A percentile compares a stretch with the other conserved stretches of the same genome.
Conservation (phyloP, 1,284 basidiomycete species). For the Microbotryum lychnidis-dioicae region DNA sequence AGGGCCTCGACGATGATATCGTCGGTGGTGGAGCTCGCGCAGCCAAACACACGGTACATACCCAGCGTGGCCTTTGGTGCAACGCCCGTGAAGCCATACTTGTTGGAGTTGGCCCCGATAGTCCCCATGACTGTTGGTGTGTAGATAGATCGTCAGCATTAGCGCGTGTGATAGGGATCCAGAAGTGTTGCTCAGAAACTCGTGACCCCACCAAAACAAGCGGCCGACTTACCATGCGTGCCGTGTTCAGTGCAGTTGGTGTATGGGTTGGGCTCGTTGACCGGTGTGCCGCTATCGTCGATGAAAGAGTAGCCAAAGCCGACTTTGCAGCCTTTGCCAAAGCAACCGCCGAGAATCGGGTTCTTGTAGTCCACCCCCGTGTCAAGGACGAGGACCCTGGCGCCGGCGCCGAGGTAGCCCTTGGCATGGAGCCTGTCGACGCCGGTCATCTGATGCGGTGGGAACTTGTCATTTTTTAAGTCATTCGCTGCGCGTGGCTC, state of each 20-base stretch:
- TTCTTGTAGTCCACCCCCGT: slow-evolving; percentile 37
- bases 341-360: slow-evolving; percentile 55
- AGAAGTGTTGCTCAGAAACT: no score
- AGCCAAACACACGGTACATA: slow-evolving; percentile 26
- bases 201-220: neutral
- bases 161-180: no score
- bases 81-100: slow-evolving; percentile 30
- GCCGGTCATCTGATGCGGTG: slow-evolving; percentile 50
- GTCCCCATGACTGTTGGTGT: slow-evolving; percentile 25
- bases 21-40: slow-evolving; percentile 4
- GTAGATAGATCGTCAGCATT: neutral
- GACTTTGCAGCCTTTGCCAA: slow-evolving; percentile 55
- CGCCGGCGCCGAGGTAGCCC: slow-evolving; percentile 21
- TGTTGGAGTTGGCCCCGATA: slow-evolving; percentile 30
- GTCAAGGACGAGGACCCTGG: slow-evolving; percentile 30
- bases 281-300: slow-evolving; percentile 25
- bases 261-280: slow-evolving; percentile 31
- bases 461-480: slow-evolving; percentile 49
- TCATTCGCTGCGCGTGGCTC: slow-evolving; percentile 41
- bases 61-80: slow-evolving; percentile 30
- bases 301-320: slow-evolving; percentile 53
- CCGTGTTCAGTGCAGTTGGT: slow-evolving; percentile 4
- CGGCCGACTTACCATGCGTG: slow-evolving; percentile 13
- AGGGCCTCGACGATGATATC: slow-evolving; percentile 13
- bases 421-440: slow-evolving; percentile 38